These are phyloP conservation scores for Aspergillus transmontanensis DNA, from an alignment of 2,329 filamentous ascomycete species.

Conservation along the genomic window DNA sequence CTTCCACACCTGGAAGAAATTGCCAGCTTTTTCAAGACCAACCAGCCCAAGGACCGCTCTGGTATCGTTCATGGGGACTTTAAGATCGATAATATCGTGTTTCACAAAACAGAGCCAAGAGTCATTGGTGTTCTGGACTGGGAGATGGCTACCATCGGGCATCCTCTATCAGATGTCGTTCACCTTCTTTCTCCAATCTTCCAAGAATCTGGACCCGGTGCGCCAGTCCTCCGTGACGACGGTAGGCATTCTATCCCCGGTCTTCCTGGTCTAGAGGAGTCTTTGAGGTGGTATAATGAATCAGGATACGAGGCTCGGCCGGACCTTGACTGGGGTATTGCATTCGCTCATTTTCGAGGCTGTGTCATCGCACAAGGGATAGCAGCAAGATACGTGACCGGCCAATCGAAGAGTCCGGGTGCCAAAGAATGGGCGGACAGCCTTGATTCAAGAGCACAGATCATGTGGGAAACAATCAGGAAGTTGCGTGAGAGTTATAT, in stretches of 20 bases:
- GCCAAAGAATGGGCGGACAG: neutral
- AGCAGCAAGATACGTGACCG: neutral
- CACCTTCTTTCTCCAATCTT: neutral
- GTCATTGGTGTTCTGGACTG: conserved; percentile 8
- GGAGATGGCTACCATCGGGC: conserved; percentile 10
- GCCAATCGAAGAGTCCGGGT: neutral
- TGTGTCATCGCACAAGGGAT: neutral
- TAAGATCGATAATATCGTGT: conserved; percentile 12
- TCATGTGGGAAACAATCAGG: neutral
- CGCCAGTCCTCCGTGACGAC: neutral
- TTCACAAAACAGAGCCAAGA: conserved; percentile 7
- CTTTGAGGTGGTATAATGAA: neutral
- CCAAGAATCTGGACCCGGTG: neutral
- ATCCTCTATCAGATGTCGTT: conserved; percentile 3
- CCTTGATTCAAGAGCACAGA: neutral
- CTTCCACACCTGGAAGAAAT: conserved; percentile 1
- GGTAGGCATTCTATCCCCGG: neutral
- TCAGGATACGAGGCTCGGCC: neutral
- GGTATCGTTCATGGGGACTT: conserved; percentile 10
- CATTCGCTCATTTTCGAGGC: neutral
- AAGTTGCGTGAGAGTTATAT: neutral
- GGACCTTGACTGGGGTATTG: neutral
- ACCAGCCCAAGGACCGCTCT: conserved; percentile 1
- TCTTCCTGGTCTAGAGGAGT: neutral
- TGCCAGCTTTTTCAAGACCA: neutral